Conservation (phyloP, 495 filamentous ascomycete genomes). For the Neurospora tetrasperma region DNA sequence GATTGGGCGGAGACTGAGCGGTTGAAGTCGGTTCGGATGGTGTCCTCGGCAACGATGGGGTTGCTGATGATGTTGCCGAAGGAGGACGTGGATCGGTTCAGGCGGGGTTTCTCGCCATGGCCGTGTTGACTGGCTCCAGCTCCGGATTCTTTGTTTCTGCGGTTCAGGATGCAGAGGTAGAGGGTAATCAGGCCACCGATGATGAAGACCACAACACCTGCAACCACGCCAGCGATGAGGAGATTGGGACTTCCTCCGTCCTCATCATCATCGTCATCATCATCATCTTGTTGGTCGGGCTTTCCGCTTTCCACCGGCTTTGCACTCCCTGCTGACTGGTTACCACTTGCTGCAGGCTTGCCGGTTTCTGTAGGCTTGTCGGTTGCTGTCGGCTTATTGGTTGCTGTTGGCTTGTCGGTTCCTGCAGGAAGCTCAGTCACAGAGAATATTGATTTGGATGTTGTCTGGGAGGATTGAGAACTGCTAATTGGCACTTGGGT, state of each 20-base stretch:
- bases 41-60: slow-evolving; percentile 29
- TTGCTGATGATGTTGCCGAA: slow-evolving; percentile 38
- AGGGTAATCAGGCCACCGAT: slow-evolving; percentile 24
- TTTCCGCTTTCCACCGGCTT: neutral
- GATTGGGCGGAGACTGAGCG: slow-evolving; percentile 4
- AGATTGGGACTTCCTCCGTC: slow-evolving; percentile 11
- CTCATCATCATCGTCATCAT: neutral
- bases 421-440: neutral
- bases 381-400: neutral
- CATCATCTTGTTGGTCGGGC: neutral
- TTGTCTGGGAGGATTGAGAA: neutral
- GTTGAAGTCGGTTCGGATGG: slow-evolving; percentile 28
- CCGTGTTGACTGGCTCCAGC: slow-evolving; percentile 7
- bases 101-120: neutral
- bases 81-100: slow-evolving; percentile 30
- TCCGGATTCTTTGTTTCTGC: slow-evolving; percentile 3
- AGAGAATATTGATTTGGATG: neutral
- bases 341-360: neutral
- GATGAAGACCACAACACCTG: slow-evolving; percentile 11
- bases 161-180: slow-evolving; percentile 19
- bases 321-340: neutral
- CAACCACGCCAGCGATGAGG: slow-evolving; percentile 18
- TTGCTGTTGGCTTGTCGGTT: slow-evolving; percentile 1
- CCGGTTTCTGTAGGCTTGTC: neutral
- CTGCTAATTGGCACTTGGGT: slow-evolving; percentile 1